Conservation (phyloP, 164 flowering plant genomes). For the Vitis rupestris region DNA sequence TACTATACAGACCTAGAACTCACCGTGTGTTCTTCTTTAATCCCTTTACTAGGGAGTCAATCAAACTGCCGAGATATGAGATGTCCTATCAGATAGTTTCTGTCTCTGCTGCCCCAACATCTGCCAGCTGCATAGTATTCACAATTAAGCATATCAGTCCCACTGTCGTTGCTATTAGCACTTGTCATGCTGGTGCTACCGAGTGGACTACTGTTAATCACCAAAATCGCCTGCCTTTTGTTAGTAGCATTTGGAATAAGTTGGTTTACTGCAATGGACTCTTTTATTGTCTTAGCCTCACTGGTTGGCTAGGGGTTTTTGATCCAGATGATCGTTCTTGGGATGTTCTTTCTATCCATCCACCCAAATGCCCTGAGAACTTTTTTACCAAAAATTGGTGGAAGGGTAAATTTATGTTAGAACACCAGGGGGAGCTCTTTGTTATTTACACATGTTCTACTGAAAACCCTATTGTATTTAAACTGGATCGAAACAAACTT, state of each 20-base stretch:
- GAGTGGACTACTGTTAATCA: conserved; percentile 49
- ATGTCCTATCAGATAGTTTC: conserved; percentile 48
- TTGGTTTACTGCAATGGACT: conserved; percentile 50
- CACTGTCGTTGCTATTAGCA: conserved; percentile 49
- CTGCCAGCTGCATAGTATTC: conserved; percentile 43
- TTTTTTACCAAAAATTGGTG: conserved; percentile 54
- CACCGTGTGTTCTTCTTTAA: conserved; percentile 49
- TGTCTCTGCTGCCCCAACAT: conserved; percentile 58
- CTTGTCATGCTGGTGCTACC: conserved; percentile 48
- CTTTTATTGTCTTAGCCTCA: conserved; percentile 53
- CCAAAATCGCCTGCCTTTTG: conserved; percentile 54
- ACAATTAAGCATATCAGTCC: conserved; percentile 46
- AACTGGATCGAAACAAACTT: conserved; percentile 35
- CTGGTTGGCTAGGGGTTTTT: conserved; percentile 56
- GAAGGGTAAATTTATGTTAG: conserved; percentile 57
- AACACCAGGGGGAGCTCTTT: conserved; percentile 50
- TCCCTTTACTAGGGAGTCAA: conserved; percentile 45
- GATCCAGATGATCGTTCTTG: conserved; percentile 43
- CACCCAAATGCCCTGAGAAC: conserved; percentile 51
- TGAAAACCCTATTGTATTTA: conserved; percentile 52
- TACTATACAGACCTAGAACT: conserved; percentile 36
- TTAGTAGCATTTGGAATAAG: conserved; percentile 59
- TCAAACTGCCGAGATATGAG: conserved; percentile 49
- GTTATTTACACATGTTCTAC: conserved; percentile 46
- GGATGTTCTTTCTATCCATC: conserved; percentile 47